These are phyloP conservation scores for Solanum hybrid DNA, from an alignment of 305 asterid species.

Conservation along the genomic window DNA sequence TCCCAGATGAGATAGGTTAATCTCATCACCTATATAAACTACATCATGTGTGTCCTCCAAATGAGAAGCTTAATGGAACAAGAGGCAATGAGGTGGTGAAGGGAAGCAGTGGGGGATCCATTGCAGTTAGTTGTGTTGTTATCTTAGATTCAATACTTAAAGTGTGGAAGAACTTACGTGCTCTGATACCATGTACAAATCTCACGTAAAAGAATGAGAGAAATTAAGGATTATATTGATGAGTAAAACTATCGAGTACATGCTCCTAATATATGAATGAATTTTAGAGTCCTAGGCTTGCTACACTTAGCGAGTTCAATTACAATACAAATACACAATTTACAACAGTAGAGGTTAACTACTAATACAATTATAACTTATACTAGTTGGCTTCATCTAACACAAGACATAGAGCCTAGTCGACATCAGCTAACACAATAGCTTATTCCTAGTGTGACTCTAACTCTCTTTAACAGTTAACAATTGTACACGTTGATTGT, in stretches of 20 bases:
- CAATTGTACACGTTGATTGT: neutral
- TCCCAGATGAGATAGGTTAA: neutral
- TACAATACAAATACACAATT: neutral
- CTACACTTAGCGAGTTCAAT: neutral
- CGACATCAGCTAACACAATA: neutral
- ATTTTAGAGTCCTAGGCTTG: neutral
- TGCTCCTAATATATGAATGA: too few relatives aligned
- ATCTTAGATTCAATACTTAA: neutral
- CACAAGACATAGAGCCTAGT: neutral
- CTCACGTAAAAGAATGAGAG: too few relatives aligned
- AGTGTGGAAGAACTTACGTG: neutral
- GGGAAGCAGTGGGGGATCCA: neutral
- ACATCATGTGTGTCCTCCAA: too few relatives aligned
- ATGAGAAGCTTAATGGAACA: neutral
- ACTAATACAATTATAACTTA: neutral
- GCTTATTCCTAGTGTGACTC: neutral
- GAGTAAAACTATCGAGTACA: neutral
- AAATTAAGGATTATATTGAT: neutral
- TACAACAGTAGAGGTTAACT: neutral
- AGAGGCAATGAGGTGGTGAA: neutral
- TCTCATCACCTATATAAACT: too few relatives aligned
- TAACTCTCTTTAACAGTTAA: neutral
- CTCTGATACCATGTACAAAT: too few relatives aligned
- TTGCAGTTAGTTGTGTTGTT: neutral
- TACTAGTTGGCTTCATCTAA: neutral